Evolutionary conservation across 2,329 filamentous ascomycete genomes (phyloP).

Genomic region (Colletotrichum tropicale): DNA sequence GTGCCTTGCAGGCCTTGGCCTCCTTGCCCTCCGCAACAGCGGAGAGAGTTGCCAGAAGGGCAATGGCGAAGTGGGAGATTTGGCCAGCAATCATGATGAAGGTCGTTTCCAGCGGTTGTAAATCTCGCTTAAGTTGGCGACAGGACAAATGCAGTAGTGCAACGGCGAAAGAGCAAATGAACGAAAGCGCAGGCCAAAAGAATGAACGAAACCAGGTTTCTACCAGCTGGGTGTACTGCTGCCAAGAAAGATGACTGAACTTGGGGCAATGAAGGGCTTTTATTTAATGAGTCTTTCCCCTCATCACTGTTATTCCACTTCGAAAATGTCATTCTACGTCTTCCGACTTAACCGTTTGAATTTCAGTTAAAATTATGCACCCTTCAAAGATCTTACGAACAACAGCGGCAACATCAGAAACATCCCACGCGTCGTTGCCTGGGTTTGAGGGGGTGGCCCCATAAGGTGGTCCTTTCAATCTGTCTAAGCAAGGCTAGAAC

Average conservation of each 20-base stretch:
- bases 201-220: neutral
- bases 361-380: neutral
- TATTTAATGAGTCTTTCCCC: neutral
- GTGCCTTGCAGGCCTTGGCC: neutral
- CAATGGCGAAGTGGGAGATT: neutral
- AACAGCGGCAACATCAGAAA: neutral
- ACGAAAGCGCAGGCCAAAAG: neutral
- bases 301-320: neutral
- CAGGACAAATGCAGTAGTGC: neutral
- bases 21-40: neutral
- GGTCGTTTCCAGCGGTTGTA: rapidly evolving
- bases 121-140: rapidly evolving
- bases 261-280: neutral
- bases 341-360: neutral
- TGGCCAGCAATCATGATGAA: neutral
- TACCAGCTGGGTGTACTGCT: neutral
- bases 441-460: neutral
- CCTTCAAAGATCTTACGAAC: neutral
- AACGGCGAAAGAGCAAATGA: neutral
- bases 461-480: neutral
- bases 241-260: neutral
- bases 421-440: neutral
- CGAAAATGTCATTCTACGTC: neutral
- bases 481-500: neutral
- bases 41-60: neutral